Base-by-base conservation (phyloP, 2,329 filamentous ascomycete genomes). In the Fusarium buharicum region DNA sequence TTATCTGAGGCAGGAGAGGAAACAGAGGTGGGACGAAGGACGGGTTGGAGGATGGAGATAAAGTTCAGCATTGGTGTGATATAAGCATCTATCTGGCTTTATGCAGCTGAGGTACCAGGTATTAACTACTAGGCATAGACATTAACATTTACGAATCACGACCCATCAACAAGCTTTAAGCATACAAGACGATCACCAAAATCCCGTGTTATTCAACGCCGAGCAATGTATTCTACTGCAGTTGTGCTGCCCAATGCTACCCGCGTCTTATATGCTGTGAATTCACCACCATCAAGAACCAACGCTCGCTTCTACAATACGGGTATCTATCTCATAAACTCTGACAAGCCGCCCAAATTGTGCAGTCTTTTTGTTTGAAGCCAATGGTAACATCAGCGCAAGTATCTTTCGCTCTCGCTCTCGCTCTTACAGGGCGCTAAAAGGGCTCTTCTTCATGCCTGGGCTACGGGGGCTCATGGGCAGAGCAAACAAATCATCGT, bases 1-100 rank as follows among this genome's bases (percentile, higher is more conserved):
- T 60, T 96, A 95, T 72, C 80, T 93, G 50, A 84, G 95, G 55
- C 87, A 89, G 72, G 95, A 98, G 79, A 86, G 92, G 66, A 96
- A 93, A 76, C 90, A 93, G 70, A 84, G 95, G 69, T 98, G 95
- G 95, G 95, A 98, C 74, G 94, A 98, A 77, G 93, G 94, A 20
- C 84, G 94, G 66, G 94, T 98, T 30, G 94, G 94, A 11, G 95
- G 95, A 1, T 98, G 95, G 95, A 86, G 94, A 71, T 94, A 22
- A 50, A 16, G 16, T 16, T 38, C 13, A 12, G 48, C 13, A 22
- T 40, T 34, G 38, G 41, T 41, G 36, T 22, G 28, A 27, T 40
- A 9, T 22, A 18, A 18, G 34, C 31, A 31, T 18, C 44, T 17
- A 31, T 18, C 44, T 17, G n/a, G 5, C 16, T 4, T 39, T 37